Conservation (phyloP, 495 filamentous ascomycete species). For the Astrothelium macrocarpum region DNA sequence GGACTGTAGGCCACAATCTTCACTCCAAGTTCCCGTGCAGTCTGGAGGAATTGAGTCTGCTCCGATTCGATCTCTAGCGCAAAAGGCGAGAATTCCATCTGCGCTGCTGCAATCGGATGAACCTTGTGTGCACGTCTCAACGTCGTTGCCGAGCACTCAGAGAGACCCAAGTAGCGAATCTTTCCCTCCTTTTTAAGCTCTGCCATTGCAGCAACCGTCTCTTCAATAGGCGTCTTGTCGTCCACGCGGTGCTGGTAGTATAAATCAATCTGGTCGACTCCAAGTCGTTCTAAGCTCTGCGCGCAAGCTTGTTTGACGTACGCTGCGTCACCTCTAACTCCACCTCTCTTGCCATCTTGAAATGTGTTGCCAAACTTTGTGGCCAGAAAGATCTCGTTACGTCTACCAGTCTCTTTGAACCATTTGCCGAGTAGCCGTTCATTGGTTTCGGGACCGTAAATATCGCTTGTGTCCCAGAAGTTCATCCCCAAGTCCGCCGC, state of each 20-base stretch:
- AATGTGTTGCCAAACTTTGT: conserved; percentile 41
- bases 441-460: conserved; percentile 31
- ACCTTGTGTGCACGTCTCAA: conserved; percentile 49
- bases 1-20: conserved; percentile 40
- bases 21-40: conserved; percentile 46
- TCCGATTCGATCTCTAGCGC: conserved; percentile 45
- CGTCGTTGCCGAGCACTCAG: conserved; percentile 45
- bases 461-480: conserved; percentile 24
- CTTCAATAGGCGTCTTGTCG: conserved; percentile 48
- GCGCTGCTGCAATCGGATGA: conserved; percentile 48
- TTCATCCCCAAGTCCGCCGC: conserved; percentile 23
- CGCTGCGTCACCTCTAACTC: conserved; percentile 42
- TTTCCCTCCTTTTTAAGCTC: conserved; percentile 39
- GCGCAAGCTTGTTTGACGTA: conserved; percentile 44
- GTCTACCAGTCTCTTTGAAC: conserved; percentile 42
- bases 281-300: conserved; percentile 43
- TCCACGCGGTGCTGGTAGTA: conserved; percentile 31
- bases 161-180: conserved; percentile 49
- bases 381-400: conserved; percentile 47
- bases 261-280: conserved; percentile 43
- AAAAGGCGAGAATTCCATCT: conserved; percentile 56
- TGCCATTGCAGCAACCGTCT: conserved; percentile 43
- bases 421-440: conserved; percentile 47
- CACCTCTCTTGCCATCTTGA: conserved; percentile 15
- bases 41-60: conserved; percentile 41